Evolutionary conservation across 2,329 filamentous ascomycete species (phyloP).

Genomic region (Diaporthe vexans): DNA sequence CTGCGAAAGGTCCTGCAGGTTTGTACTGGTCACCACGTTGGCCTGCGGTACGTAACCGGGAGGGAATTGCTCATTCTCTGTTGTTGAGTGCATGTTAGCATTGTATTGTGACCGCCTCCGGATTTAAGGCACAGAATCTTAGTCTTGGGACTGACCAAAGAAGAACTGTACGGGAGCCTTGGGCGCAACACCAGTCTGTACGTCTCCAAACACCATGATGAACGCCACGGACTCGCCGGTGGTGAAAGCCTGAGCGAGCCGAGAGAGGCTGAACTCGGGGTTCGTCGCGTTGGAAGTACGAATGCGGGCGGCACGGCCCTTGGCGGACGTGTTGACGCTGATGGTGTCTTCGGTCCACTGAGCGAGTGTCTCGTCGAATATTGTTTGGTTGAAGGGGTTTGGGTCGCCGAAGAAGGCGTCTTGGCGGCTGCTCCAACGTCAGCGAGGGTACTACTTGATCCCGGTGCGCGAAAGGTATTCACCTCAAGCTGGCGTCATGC

Average conservation of each 20-base stretch:
- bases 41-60: slow-evolving; percentile 19
- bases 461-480: slow-evolving; percentile 14
- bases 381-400: slow-evolving; percentile 63
- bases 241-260: slow-evolving; percentile 59
- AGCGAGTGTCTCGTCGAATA: slow-evolving; percentile 53
- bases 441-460: not conserved
- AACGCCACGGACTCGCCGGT: slow-evolving; percentile 63
- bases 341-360: slow-evolving; percentile 38
- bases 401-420: slow-evolving; percentile 66
- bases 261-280: slow-evolving; percentile 53
- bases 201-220: slow-evolving; percentile 63
- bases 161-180: slow-evolving; percentile 58
- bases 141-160: slow-evolving; percentile 56
- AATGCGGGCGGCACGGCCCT: slow-evolving; percentile 28
- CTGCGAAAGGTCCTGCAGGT: slow-evolving; percentile 23
- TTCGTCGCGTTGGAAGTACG: slow-evolving; percentile 36
- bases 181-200: slow-evolving; percentile 54
- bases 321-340: slow-evolving; percentile 32
- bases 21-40: slow-evolving; percentile 23
- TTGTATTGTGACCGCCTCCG: no score
- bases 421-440: slow-evolving; percentile 52
- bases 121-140: accelerated
- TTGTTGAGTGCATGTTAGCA: not conserved
- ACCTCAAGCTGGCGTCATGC: slow-evolving; percentile 63
- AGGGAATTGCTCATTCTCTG: slow-evolving; percentile 40